These are phyloP conservation scores for Cornus controversa DNA, from an alignment of 148 eudicot species.

Conservation along the genomic window DNA sequence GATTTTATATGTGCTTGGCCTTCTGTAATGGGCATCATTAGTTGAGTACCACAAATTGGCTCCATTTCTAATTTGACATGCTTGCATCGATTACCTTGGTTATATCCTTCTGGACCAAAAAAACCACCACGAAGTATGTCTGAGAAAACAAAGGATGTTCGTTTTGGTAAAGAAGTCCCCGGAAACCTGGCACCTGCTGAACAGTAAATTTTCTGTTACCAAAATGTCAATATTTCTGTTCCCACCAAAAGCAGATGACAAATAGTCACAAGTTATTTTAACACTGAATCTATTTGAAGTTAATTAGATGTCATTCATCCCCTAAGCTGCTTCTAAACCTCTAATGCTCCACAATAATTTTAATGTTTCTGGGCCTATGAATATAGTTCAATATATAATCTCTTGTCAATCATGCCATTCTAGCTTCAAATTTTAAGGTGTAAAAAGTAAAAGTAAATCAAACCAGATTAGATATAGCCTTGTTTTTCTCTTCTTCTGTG, in stretches of 20 bases:
- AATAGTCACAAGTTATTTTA: too few relatives aligned
- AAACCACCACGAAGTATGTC: constrained; percentile 29
- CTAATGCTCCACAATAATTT: neutral
- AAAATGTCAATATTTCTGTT: neutral
- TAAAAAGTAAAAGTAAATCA: too few relatives aligned
- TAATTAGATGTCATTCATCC: neutral
- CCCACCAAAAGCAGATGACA: neutral
- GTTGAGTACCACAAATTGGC: constrained; percentile 14
- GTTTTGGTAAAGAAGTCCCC: constrained; percentile 26
- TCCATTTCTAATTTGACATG: constrained; percentile 40
- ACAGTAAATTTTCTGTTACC: neutral
- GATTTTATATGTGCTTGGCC: neutral
- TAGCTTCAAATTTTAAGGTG: neutral
- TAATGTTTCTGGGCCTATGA: too few relatives aligned
- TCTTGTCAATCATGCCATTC: neutral
- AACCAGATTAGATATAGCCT: neutral
- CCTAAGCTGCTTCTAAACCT: neutral
- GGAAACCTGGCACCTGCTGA: constrained; percentile 36
- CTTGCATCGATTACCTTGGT: constrained; percentile 17
- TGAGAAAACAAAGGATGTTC: constrained; percentile 45
- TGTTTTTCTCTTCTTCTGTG: too few relatives aligned
- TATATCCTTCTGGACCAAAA: constrained; percentile 21
- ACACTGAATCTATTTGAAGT: neutral
- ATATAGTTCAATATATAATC: neutral
- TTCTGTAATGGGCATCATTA: constrained; percentile 16